Base-by-base conservation (phyloP, 345 rosid genomes). In the Combretum micranthum region DNA sequence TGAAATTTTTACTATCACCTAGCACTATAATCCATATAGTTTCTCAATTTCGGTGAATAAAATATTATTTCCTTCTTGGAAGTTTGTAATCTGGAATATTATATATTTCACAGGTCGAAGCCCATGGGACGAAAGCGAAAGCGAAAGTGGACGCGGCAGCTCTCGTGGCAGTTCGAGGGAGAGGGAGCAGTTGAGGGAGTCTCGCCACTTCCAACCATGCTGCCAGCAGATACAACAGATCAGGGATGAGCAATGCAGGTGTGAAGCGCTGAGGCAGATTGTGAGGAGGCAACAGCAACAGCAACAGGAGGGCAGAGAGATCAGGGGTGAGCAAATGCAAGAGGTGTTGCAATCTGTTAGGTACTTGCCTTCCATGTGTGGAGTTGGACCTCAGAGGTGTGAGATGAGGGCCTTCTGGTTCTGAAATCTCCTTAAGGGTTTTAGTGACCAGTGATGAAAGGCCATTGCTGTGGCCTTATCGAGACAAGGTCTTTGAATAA, bases 361-460 rank as follows among this genome's bases (percentile, higher is more conserved):
- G 49, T 26, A 43, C 50, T 46, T 60, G 48, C 37, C 64, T 50
- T 22, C 17, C 18, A 22, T 21, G 11, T 60, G 64, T 4, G 56
- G 64, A 20, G 56, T 60, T 13, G 56, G 56, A 15, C 64, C 64
- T 42, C 64, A 60, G 56, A 15, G 13, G 11, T 60, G 64, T 52
- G 64, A 60, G 55, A 60, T 60, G 56, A 43, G 50, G 19, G 64
- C 64, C 64, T 23, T 52, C n/a, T 60, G 61, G 61, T 57, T 15
- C 43, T 46, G 14, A 57, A 50, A 0, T n/a, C n/a, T n/a, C n/a
- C n/a, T 18, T 7, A 20, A n/a, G 7, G 37, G 20, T 15, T 3
- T 26, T 53, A 53, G 43, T 25, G 26, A 25, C 26, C 3, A 25
- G 56, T 4, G 56, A 21, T 53, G 56, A 53, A 53, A 16, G 18